Evolutionary conservation across 768 basidiomycete genomes (phyloP), one percentile per base, ranked within the genome.

Genomic region (Psilocybe sp.): DNA sequence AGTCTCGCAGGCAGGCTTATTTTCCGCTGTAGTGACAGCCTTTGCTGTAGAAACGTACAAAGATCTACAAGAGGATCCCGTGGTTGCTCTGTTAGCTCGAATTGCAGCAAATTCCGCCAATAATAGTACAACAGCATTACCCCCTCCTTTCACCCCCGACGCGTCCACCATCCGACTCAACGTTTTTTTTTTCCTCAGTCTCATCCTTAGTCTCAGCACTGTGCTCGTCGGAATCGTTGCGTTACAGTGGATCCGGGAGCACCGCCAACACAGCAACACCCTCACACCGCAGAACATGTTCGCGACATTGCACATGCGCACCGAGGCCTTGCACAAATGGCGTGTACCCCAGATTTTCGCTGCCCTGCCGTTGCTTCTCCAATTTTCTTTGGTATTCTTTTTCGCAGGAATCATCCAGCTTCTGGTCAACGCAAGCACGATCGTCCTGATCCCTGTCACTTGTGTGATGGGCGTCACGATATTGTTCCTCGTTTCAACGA

Each of bases 321-420:
- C 60, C 34, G 58, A 64, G 28, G 64, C 60, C 11, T 49, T 68
- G 15, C 18, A 57, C 11, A 50, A 49, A 14, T 69, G 68, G 68
- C 42, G 55, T 32, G 63, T 69, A 8, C 57, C 61, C 0, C 40
- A 48, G 7, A 60, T 67, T 15, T 51, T 68, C 13, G 49, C 64
- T 14, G 34, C 59, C 6, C 53, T 69, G 3, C 66, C 64, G 6
- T 44, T 68, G 7, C 52, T 66, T 12, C 57, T 69, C 9, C 64
- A 66, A 52, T 32, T 51, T 12, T 58, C 66, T 10, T 51, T 69
- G 18, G 49, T 68, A 9, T 51, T 69, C 2, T 69, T 69, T 45
- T 60, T 65, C 39, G 44, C 54, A 5, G 66, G 64, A 7, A 28
- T 28, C 23, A 7, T 28, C 23, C 23, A 28, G 23, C 23, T 28